Evolutionary conservation across 768 basidiomycete genomes (phyloP), one percentile per base, ranked within the genome.

Genomic region (Sarcodon sp.): DNA sequence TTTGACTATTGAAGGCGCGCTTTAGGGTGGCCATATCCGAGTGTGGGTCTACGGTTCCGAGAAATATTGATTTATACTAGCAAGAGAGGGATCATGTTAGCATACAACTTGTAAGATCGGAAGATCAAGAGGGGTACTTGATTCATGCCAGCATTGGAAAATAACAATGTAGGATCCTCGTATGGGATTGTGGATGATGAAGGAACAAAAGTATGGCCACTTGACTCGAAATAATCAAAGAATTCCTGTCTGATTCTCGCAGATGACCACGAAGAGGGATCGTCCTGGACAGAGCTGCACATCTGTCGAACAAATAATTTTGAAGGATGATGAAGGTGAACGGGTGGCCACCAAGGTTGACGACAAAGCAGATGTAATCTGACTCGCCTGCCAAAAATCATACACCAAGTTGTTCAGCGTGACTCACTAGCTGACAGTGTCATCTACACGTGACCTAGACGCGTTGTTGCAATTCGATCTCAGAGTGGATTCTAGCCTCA

Each of bases 141-240:
- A 61, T 92, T 92, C 89, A 92, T 94, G 51, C 96, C 96, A 54
- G 94, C 94, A 72, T 99, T 99, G 50, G 92, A 91, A 58, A 99
- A 99, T 48, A 98, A 79, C 35, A 99, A 73, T 12, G 96, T 97
- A 2, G 94, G 94, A 67, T 98, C 96, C 50, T 98, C 96, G 63
- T 88, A 97, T 1, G 96, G 96, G 54, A 99, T 86, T 35, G 92
- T 94, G 1, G 87, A 75, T 3, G 90, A 93, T 32, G 88, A 92
- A 6, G 85, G 84, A 47, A 92, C 87, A 61, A 88, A 94, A 18
- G 84, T 82, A 64, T 99, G 96, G 53, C 76, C 73, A 55, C 78
- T 79, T 41, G 71, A 69, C 49, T 72, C 71, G 67, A 98, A 99
- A 68, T 79, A 98, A 53, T 85, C 72, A 65, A 98, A 90, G 70